A percentile compares a stretch with the other conserved stretches of the same genome.
Evolutionary conservation across 2,329 filamentous ascomycete species (phyloP).

Genomic region (Macrophomina phaseolina): DNA sequence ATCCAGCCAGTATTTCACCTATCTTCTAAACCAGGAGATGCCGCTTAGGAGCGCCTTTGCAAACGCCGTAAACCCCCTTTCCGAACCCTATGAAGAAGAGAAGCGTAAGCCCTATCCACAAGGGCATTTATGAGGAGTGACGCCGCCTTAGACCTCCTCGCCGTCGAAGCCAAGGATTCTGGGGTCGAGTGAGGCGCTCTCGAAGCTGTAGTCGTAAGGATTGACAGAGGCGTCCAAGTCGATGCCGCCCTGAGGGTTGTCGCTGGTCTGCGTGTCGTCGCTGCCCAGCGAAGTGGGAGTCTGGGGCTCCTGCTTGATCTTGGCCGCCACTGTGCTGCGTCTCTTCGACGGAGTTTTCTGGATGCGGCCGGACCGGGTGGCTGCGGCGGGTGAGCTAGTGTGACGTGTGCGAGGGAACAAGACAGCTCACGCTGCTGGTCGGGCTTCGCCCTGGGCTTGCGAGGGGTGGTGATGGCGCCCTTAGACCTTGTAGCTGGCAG

Average conservation of each 20-base stretch:
- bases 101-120: not conserved
- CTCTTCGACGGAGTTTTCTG: slow-evolving; percentile 22
- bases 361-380: slow-evolving; percentile 7
- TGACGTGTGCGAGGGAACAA: not conserved
- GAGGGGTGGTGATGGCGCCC: slow-evolving; percentile 27
- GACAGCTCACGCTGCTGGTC: not conserved
- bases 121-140: not conserved
- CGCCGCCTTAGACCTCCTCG: not conserved
- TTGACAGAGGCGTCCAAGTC: not conserved
- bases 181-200: not conserved
- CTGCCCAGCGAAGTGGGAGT: slow-evolving; percentile 1
- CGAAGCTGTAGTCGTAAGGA: not conserved
- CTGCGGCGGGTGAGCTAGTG: not conserved
- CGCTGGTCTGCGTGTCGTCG: not conserved
- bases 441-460: slow-evolving; percentile 31
- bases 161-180: not conserved
- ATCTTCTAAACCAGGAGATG: too few relatives aligned
- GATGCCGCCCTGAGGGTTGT: not conserved
- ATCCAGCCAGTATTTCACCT: too few relatives aligned
- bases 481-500: slow-evolving; percentile 27
- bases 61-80: too few relatives aligned
- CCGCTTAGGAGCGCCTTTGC: too few relatives aligned
- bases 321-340: not conserved
- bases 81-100: not conserved
- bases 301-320: slow-evolving; percentile 20